Evolutionary conservation across 2,329 filamentous ascomycete genomes (phyloP), one percentile per base, ranked within the genome.

Genomic region (Thermothelomyces thermophilus): DNA sequence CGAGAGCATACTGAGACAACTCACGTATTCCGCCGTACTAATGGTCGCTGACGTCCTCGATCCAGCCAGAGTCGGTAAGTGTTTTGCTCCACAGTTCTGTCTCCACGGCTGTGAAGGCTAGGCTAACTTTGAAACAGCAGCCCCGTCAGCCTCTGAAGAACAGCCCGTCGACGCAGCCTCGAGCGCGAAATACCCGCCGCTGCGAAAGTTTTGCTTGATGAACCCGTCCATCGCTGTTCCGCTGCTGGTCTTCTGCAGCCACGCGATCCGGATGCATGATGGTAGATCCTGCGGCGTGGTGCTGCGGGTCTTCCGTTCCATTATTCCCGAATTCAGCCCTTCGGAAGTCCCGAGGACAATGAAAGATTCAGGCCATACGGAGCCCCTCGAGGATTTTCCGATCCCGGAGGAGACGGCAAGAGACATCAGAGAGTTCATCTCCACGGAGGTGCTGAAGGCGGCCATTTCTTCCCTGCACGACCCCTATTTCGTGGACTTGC

Each of bases 401-500:
- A 75, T 81, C 2, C 70, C 77, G 0, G 62, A 70, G 0, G 70
- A 74, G 24, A 81, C 82, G 13, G 75, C 82, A 1, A 70, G 76
- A 7, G 85, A 77, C 7, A 87, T 97, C 55, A 83, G 90, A 46
- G 89, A 95, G 62, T 98, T 90, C 67, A 90, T 97, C 63, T 89
- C 84, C 46, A 82, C 83, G 5, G 87, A 95, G 58, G 88, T 97
- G 2, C 78, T 98, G 43, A 88, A 90, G 70, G 89, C 90, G 0
- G 91, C 87, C 62, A 87, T 96, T 64, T 87, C 84, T 1, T 94
- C 87, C 2, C 81, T 98, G 44, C 87, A 97, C 68, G 93, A 98
- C 58, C 84, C 89, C 0, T 96, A 97, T 67, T 98, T 97, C 67
- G 90, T 96, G 30, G 93, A 98, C 59, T 80, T 94, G 55, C 93